Percentiles rank a stretch among this genome's conserved stretches.
Evolutionary conservation across 345 rosid species (phyloP).

Genomic region (Camelina sativa): DNA sequence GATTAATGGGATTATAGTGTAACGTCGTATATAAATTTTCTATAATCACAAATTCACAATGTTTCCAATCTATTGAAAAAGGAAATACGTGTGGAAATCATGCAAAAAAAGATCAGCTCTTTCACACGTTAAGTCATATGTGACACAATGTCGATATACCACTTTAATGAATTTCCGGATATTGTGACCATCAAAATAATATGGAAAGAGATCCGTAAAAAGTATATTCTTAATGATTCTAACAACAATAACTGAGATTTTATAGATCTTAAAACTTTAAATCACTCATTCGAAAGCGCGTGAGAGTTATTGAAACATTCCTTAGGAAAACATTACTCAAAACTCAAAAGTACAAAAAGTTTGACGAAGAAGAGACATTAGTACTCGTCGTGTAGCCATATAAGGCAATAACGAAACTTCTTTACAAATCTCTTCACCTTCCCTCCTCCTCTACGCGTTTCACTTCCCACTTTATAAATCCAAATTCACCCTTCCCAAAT

Average conservation of each 20-base stretch:
- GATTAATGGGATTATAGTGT: neutral
- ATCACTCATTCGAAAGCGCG: constrained; percentile 19
- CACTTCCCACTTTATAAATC: constrained; percentile 27
- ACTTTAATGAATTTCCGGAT: neutral
- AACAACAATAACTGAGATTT: neutral
- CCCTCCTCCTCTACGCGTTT: constrained; percentile 22
- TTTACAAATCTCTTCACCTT: constrained; percentile 7
- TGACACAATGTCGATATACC: neutral
- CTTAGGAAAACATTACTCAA: neutral
- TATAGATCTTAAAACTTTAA: neutral
- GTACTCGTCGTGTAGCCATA: constrained; percentile 15
- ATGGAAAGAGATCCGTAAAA: neutral
- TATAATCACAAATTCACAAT: neutral
- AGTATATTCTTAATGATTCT: neutral
- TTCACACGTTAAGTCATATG: neutral
- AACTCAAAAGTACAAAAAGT: neutral
- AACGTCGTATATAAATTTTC: neutral
- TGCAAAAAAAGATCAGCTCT: neutral
- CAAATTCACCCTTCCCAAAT: neutral
- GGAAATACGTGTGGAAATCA: neutral
- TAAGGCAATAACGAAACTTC: constrained; percentile 8
- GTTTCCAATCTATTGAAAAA: neutral
- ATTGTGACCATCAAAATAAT: neutral
- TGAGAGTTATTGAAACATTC: constrained; percentile 4
- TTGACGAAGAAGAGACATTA: neutral